Conservation (phyloP, 139 green algal species). For the Tetradesmus obliquus region DNA sequence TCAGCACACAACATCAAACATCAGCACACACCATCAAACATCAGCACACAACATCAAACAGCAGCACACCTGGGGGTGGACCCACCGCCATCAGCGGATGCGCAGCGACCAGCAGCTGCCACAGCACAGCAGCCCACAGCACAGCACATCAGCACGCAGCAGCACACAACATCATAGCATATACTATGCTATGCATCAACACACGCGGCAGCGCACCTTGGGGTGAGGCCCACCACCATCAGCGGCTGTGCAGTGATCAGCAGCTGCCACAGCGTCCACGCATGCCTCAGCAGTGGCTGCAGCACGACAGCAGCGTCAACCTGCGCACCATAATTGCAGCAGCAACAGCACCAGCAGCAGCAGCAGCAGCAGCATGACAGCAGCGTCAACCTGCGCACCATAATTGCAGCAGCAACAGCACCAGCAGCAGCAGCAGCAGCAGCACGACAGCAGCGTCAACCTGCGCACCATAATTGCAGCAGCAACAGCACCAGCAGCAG, state of each 20-base stretch:
- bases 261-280: slow-evolving; percentile 92
- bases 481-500: slow-evolving; percentile 7
- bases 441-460: slow-evolving; percentile 36
- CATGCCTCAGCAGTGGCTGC: slow-evolving; percentile 42
- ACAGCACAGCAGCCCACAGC: background rate
- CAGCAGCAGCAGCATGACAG: background rate
- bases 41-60: too few relatives aligned
- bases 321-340: background rate
- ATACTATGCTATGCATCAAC: background rate
- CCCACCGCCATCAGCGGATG: slow-evolving; percentile 17
- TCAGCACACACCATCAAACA: too few relatives aligned
- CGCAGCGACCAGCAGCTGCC: background rate
- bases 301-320: slow-evolving; percentile 36
- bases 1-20: too few relatives aligned
- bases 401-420: background rate
- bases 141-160: background rate
- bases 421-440: slow-evolving; percentile 23
- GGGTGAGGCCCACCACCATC: slow-evolving; percentile 80
- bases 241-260: slow-evolving; percentile 83
- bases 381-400: slow-evolving; percentile 1
- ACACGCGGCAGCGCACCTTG: slow-evolving; percentile 24
- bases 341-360: background rate
- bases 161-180: background rate
- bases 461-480: background rate
- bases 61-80: too few relatives aligned